A percentile compares a stretch with the other conserved stretches of the same genome.
These are phyloP conservation scores for Rhizophagus prolifer DNA, from an alignment of 192 early-diverging fungal genomes.

Conservation along the genomic window DNA sequence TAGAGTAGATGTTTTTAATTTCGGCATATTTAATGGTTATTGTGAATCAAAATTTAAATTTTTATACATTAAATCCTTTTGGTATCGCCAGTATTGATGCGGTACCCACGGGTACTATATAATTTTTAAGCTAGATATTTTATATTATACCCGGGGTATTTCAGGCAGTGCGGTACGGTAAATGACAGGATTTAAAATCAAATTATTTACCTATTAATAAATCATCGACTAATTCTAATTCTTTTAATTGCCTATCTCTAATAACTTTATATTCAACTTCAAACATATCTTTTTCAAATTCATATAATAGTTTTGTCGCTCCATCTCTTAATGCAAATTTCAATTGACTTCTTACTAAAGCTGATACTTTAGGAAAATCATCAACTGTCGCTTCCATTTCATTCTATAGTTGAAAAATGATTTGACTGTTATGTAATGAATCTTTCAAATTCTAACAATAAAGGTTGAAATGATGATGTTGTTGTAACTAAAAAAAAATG, in stretches of 20 bases:
- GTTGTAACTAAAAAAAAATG: conserved; percentile 42
- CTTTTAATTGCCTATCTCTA: conserved; percentile 63
- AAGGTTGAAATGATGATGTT: conserved; percentile 59
- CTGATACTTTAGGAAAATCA: conserved; percentile 56
- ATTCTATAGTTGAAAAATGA: conserved; percentile 59
- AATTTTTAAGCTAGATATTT: too few relatives aligned
- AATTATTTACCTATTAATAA: conserved; percentile 53
- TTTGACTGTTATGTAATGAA: conserved; percentile 54
- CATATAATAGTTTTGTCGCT: conserved; percentile 35
- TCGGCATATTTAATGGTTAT: too few relatives aligned
- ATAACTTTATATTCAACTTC: conserved; percentile 59
- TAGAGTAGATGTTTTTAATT: too few relatives aligned
- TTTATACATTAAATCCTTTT: too few relatives aligned
- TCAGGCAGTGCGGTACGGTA: too few relatives aligned
- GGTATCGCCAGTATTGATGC: too few relatives aligned
- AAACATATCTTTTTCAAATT: conserved; percentile 63
- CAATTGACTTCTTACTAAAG: conserved; percentile 63
- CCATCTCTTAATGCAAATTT: conserved; percentile 42
- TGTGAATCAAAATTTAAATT: too few relatives aligned
- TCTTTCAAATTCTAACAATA: conserved; percentile 60
- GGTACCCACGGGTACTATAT: too few relatives aligned
- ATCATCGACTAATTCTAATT: conserved; percentile 68
- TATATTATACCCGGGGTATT: too few relatives aligned
- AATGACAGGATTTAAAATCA: too few relatives aligned
- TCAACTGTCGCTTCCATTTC: conserved; percentile 60